Evolutionary conservation across 108 stramenopile genomes (phyloP).

Genomic region (Fragilaria radians): DNA sequence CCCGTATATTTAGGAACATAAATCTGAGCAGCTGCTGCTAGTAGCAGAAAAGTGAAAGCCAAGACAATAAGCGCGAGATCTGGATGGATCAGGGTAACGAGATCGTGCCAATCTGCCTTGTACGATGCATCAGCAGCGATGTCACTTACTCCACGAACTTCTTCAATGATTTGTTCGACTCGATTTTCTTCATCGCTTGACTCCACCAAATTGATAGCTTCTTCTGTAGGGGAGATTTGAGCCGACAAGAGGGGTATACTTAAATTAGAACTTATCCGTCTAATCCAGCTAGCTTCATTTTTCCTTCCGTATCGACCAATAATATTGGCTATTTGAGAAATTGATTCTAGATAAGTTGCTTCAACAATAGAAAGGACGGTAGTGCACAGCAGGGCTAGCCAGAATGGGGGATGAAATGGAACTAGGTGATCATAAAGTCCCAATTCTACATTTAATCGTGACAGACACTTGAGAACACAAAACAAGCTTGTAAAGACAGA

Average conservation of each 20-base stretch:
- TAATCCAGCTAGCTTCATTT: conserved; percentile 1
- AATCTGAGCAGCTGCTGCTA: conserved; percentile 43
- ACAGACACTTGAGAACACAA: conserved; percentile 37
- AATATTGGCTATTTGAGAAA: conserved; percentile 14
- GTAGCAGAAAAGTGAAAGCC: conserved; percentile 42
- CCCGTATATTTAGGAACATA: conserved; percentile 50
- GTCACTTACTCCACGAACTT: conserved; percentile 14
- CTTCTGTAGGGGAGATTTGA: conserved; percentile 3
- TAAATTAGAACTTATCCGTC: conserved; percentile 23
- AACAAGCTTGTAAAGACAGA: conserved; percentile 21
- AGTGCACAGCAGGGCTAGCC: conserved; percentile 29
- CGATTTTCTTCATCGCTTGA: background rate
- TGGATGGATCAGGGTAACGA: conserved; percentile 25
- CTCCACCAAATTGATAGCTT: background rate
- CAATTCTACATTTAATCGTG: conserved; percentile 41
- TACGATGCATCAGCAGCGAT: conserved; percentile 44
- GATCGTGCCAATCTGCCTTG: conserved; percentile 39
- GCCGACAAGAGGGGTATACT: conserved; percentile 31
- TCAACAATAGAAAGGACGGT: conserved; percentile 30
- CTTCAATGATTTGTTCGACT: background rate
- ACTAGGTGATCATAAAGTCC: conserved; percentile 22
- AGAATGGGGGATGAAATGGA: conserved; percentile 34
- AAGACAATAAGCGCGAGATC: conserved; percentile 31
- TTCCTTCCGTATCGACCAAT: conserved; percentile 9
- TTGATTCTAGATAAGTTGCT: conserved; percentile 13